Percentiles rank a stretch among this genome's conserved stretches.
phyloP scores from a whole-genome alignment of 2,329 filamentous ascomycete genomes.

The Bipolaris victoriae region DNA sequence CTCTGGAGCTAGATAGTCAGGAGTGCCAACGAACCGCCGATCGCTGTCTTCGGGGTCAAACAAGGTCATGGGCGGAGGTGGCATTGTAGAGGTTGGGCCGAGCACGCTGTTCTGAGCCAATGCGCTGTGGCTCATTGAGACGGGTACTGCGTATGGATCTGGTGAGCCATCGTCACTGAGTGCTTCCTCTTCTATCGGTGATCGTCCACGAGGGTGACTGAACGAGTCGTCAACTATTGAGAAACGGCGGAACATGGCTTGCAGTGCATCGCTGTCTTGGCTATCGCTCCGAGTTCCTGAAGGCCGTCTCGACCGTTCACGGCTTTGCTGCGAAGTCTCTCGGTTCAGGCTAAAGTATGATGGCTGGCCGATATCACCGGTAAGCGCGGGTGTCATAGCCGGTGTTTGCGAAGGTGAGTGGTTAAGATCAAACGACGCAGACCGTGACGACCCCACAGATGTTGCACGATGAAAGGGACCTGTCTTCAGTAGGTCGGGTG shows the following conservation, averaged over 20 bases:
- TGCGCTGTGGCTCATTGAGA: slow-evolving; percentile 59
- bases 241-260: slow-evolving; percentile 81
- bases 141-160: slow-evolving; percentile 72
- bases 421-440: slow-evolving; percentile 86
- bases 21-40: slow-evolving; percentile 92
- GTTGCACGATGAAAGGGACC: slow-evolving; percentile 86
- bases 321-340: slow-evolving; percentile 60
- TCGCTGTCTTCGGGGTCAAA: slow-evolving; percentile 96
- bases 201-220: slow-evolving; percentile 54
- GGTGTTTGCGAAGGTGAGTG: slow-evolving; percentile 86
- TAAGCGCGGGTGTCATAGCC: slow-evolving; percentile 79
- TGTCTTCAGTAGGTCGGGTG: slow-evolving; percentile 88
- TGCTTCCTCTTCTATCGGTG: slow-evolving; percentile 75
- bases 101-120: slow-evolving; percentile 63
- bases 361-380: slow-evolving; percentile 74
- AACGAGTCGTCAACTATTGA: slow-evolving; percentile 54
- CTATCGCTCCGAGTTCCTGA: slow-evolving; percentile 91
- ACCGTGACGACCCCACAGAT: slow-evolving; percentile 88
- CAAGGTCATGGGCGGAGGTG: slow-evolving; percentile 87
- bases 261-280: slow-evolving; percentile 83
- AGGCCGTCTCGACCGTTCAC: slow-evolving; percentile 68
- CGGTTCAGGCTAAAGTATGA: slow-evolving; percentile 88
- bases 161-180: slow-evolving; percentile 77
- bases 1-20: slow-evolving; percentile 95
- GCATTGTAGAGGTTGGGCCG: slow-evolving; percentile 74